Percentiles rank a stretch among this genome's conserved stretches.
These are phyloP conservation scores for Dalbergia cochinchinensis DNA, from an alignment of 306 rosid species.

Conservation along the genomic window DNA sequence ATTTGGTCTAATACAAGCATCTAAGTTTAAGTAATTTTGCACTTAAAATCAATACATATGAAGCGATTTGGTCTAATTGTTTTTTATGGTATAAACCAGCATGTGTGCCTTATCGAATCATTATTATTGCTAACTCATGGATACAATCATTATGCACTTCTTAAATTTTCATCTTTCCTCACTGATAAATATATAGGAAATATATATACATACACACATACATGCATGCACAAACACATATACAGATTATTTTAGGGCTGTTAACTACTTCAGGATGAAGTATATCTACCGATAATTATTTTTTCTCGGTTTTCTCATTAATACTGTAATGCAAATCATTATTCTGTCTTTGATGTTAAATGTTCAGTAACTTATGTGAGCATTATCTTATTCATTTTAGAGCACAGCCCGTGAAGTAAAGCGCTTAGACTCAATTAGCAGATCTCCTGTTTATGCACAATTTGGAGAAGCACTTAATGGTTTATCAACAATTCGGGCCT, in stretches of 20 bases:
- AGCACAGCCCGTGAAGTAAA: constrained; percentile 95
- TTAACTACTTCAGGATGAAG: not conserved
- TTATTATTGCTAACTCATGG: not conserved
- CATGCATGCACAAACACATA: too few species aligned
- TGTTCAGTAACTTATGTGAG: constrained; percentile 10
- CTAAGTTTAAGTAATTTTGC: too few species aligned
- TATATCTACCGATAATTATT: not conserved
- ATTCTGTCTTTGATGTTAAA: not conserved
- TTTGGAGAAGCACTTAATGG: constrained; percentile 97
- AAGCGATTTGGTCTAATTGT: not conserved
- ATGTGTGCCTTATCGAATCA: not conserved
- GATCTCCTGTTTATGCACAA: constrained; percentile 98
- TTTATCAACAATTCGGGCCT: constrained; percentile 84
- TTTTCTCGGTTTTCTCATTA: not conserved
- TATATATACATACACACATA: too few species aligned
- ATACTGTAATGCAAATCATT: not conserved
- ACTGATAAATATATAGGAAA: too few species aligned
- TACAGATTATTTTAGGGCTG: not conserved
- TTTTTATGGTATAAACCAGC: not conserved
- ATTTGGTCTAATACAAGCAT: not conserved
- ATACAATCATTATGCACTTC: not conserved
- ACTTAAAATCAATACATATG: not conserved
- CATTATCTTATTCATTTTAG: constrained; percentile 52
- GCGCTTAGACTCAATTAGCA: constrained; percentile 88
- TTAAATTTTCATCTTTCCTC: not conserved